Percentiles rank a stretch among this genome's conserved stretches.
These are phyloP conservation scores for Aspergillus olivimuriae DNA, from an alignment of 495 filamentous ascomycete species.

Conservation along the genomic window DNA sequence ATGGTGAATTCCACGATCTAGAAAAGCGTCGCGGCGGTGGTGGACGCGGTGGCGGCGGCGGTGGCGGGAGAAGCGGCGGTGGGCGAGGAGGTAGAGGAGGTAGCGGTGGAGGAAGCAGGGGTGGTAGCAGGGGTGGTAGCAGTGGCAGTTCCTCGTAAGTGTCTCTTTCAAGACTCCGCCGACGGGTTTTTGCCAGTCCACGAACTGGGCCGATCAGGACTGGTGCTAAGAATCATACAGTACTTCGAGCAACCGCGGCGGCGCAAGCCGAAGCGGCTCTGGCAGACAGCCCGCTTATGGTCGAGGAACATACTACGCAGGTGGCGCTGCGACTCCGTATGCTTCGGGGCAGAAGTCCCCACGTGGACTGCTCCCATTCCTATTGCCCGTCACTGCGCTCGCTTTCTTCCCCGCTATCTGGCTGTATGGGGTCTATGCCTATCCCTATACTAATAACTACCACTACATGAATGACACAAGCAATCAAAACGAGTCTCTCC, in stretches of 20 bases:
- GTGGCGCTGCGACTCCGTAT: constrained; percentile 69
- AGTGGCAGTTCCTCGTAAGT: constrained; percentile 18
- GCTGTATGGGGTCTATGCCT: constrained; percentile 48
- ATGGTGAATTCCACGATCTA: constrained; percentile 20
- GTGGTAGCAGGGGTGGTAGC: constrained; percentile 18
- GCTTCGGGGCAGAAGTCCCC: constrained; percentile 50
- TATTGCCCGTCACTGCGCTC: constrained; percentile 52
- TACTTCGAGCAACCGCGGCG: constrained; percentile 48
- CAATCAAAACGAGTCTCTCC: constrained; percentile 59
- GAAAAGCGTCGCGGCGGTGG: constrained; percentile 46
- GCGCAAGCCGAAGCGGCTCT: constrained; percentile 58
- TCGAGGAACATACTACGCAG: constrained; percentile 68
- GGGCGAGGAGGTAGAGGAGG: constrained; percentile 20
- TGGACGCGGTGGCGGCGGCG: constrained; percentile 29
- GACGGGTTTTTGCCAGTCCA: neutral
- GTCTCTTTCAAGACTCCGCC: neutral
- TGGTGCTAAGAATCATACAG: too few relatives aligned
- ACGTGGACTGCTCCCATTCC: constrained; percentile 50
- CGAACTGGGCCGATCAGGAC: too few relatives aligned
- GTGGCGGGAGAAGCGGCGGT: constrained; percentile 21
- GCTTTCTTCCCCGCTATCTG: constrained; percentile 57
- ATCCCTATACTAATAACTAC: constrained; percentile 60
- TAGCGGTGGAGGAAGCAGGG: constrained; percentile 18
- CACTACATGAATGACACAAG: constrained; percentile 42
- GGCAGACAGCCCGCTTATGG: constrained; percentile 55